phyloP scores from a whole-genome alignment of 176 grass and related monocot genomes.

The Miscanthus lutarioriparius region DNA sequence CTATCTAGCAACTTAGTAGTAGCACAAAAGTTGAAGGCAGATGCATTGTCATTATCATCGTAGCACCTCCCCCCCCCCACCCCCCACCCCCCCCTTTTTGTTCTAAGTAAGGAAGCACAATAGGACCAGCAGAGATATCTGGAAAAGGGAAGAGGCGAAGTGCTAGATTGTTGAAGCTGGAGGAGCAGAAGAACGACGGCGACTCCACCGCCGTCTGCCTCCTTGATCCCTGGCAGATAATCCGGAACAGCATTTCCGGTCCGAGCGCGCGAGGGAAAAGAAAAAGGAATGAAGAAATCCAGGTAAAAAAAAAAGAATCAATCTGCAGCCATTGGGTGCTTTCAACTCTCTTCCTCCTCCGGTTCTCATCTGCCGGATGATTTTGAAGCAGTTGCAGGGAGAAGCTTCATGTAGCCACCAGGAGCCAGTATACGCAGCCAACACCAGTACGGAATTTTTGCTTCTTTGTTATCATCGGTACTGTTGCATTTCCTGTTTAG shows the following conservation, averaged over 20 bases:
- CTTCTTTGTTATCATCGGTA: background rate
- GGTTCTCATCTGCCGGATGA: background rate
- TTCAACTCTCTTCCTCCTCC: conserved; percentile 1
- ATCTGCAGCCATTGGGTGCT: background rate
- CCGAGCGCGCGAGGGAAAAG: conserved; percentile 34
- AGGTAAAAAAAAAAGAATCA: background rate
- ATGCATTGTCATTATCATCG: conserved; percentile 11
- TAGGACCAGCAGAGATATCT: conserved; percentile 33
- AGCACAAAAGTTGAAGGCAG: background rate
- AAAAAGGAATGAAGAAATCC: conserved; percentile 45
- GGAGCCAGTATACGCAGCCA: conserved; percentile 5
- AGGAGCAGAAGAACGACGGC: conserved; percentile 59
- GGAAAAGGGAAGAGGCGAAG: conserved; percentile 73
- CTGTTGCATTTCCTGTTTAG: background rate
- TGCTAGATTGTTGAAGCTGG: conserved; percentile 59
- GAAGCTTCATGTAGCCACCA: conserved; percentile 37
- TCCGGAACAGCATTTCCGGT: conserved; percentile 39
- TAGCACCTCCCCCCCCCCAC: background rate
- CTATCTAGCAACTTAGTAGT: background rate
- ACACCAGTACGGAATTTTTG: background rate
- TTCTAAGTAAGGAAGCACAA: conserved; percentile 11
- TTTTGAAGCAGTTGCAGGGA: conserved; percentile 45
- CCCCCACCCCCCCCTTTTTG: background rate
- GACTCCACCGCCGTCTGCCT: background rate
- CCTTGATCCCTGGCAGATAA: conserved; percentile 45